Conservation (phyloP, 192 early-diverging fungal species). For the Podila epigama region DNA sequence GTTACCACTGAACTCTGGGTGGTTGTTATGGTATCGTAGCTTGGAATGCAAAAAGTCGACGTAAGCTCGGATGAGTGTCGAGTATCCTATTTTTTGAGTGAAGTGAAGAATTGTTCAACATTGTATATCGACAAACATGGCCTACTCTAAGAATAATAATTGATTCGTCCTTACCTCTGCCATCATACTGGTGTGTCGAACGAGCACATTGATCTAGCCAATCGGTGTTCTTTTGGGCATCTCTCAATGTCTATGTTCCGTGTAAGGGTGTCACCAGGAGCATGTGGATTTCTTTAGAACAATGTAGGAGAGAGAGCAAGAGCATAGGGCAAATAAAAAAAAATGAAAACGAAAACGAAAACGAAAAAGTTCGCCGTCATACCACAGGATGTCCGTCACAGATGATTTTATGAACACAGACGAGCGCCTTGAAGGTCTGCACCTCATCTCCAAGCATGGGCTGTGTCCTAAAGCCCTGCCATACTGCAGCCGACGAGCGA, state of each 20-base stretch:
- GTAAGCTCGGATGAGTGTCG: conserved; percentile 84
- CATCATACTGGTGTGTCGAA: conserved; percentile 52
- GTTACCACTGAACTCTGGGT: conserved; percentile 90
- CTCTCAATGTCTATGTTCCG: conserved; percentile 81
- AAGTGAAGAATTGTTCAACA: background rate
- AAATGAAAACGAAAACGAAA: too few relatives aligned
- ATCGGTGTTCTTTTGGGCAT: conserved; percentile 73
- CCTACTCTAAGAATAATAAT: too few relatives aligned
- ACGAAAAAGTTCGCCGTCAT: conserved; percentile 11
- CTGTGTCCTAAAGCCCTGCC: conserved; percentile 79
- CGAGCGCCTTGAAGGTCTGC: conserved; percentile 92
- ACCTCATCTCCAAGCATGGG: conserved; percentile 92
- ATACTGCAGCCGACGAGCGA: conserved; percentile 83
- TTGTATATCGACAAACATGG: too few relatives aligned
- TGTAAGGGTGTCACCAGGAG: too few relatives aligned
- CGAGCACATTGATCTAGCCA: conserved; percentile 82
- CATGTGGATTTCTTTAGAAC: too few relatives aligned
- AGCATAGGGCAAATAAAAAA: too few relatives aligned
- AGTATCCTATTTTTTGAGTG: conserved; percentile 62
- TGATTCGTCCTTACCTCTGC: conserved; percentile 40
- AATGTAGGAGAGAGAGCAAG: background rate
- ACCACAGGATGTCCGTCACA: conserved; percentile 86
- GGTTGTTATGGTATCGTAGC: conserved; percentile 87
- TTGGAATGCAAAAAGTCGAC: conserved; percentile 87
- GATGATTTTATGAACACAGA: conserved; percentile 95